These are phyloP conservation scores for Thalassiosira hispida DNA, from an alignment of 352 stramenopile genomes.

Conservation along the genomic window DNA sequence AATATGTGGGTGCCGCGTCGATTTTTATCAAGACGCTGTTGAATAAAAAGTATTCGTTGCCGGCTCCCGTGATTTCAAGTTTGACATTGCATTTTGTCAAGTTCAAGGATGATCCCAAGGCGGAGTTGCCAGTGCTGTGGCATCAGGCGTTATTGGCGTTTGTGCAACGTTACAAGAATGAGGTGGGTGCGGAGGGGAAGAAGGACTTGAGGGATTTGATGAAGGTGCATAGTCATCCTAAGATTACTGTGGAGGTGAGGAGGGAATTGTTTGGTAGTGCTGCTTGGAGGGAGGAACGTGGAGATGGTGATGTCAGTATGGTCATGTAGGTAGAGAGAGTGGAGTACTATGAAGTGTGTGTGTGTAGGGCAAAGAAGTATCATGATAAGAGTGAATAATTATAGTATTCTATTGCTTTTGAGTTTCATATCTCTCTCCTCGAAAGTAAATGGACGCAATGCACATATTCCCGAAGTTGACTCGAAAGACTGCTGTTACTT, in stretches of 20 bases:
- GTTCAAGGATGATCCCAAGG: conserved; percentile 85
- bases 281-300: conserved; percentile 78
- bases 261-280: conserved; percentile 90
- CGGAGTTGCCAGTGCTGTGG: conserved; percentile 96
- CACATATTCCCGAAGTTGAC: too few relatives aligned
- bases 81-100: conserved; percentile 95
- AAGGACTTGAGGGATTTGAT: conserved; percentile 93
- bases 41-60: conserved; percentile 99
- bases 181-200: conserved; percentile 94
- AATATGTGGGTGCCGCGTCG: conserved; percentile 96
- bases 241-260: conserved; percentile 98
- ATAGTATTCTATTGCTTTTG: too few relatives aligned
- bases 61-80: conserved; percentile 92
- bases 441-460: too few relatives aligned
- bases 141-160: conserved; percentile 98
- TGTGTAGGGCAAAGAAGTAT: too few relatives aligned
- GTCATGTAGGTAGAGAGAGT: conserved; percentile 8
- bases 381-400: too few relatives aligned
- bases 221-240: conserved; percentile 91
- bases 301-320: conserved; percentile 14
- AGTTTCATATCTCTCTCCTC: too few relatives aligned
- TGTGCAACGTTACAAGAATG: conserved; percentile 98
- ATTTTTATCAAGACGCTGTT: conserved; percentile 98
- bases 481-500: too few relatives aligned
- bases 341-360: too few relatives aligned